These are phyloP conservation scores for Aspergillus flavus DNA, from an alignment of 2,329 filamentous ascomycete species.

Conservation along the genomic window DNA sequence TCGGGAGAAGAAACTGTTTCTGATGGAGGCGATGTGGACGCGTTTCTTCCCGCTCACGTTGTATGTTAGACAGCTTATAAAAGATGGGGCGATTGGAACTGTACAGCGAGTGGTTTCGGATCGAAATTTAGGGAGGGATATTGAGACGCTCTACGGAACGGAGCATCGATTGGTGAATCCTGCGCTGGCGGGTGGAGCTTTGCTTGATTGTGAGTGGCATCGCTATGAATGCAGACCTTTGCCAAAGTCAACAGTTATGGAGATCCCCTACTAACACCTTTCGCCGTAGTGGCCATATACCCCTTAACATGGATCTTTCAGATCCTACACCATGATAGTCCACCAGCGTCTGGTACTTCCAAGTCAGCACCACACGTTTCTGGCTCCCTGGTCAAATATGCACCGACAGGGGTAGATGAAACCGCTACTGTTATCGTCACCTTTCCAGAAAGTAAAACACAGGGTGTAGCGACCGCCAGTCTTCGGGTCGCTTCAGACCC, in stretches of 20 bases:
- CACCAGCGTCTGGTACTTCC: too few species aligned
- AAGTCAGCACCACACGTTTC: conserved; percentile 12
- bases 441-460: conserved; percentile 54
- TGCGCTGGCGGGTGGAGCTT: conserved; percentile 73
- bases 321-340: conserved; percentile 16
- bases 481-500: conserved; percentile 1
- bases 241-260: too few species aligned
- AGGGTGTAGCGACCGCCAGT: conserved; percentile 7
- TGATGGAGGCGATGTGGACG: conserved; percentile 84
- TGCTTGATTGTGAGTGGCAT: conserved; percentile 59
- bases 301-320: conserved; percentile 71
- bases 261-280: not conserved
- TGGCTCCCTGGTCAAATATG: conserved; percentile 50
- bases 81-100: conserved; percentile 46
- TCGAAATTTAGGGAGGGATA: conserved; percentile 27
- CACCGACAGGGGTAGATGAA: conserved; percentile 58
- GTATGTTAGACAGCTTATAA: conserved; percentile 64
- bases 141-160: conserved; percentile 1
- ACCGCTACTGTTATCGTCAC: conserved; percentile 69
- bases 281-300: conserved; percentile 67
- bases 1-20: conserved; percentile 66
- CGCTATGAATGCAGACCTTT: accelerated
- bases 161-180: conserved; percentile 68
- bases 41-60: conserved; percentile 77
- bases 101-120: conserved; percentile 56